phyloP scores from a whole-genome alignment of 2,329 filamentous ascomycete species.

The Fusarium luffae region DNA sequence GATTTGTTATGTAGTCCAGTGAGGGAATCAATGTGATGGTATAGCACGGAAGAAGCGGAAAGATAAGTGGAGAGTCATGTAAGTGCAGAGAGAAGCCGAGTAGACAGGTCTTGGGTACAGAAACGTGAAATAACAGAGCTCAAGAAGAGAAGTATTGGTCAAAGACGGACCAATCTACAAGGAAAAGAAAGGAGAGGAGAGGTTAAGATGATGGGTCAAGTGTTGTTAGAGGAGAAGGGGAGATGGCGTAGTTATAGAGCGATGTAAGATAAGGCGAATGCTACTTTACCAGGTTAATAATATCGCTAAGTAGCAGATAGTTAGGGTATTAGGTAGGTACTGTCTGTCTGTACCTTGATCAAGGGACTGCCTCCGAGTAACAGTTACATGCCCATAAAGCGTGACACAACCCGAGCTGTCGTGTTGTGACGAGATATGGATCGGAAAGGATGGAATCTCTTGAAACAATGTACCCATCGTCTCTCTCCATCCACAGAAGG shows the following conservation, averaged over 20 bases:
- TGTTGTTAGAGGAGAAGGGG: slow-evolving; percentile 18
- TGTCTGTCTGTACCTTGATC: not conserved
- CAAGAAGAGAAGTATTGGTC: slow-evolving; percentile 3
- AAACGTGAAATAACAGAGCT: slow-evolving; percentile 2
- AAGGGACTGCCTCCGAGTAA: not conserved
- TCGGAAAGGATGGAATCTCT: not conserved
- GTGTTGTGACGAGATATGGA: not conserved
- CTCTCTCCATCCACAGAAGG: not conserved
- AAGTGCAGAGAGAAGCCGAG: slow-evolving; percentile 12
- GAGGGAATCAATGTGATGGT: not conserved
- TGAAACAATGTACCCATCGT: not conserved
- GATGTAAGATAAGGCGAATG: slow-evolving; percentile 24
- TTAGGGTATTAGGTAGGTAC: not conserved
- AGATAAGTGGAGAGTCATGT: slow-evolving; percentile 19
- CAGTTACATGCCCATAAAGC: not conserved
- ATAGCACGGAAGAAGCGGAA: slow-evolving; percentile 20
- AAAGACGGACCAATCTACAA: slow-evolving; percentile 4
- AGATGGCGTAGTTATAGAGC: not conserved
- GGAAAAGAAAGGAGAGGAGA: slow-evolving; percentile 1
- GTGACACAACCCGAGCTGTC: not conserved
- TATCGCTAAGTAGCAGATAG: not conserved
- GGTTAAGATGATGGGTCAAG: not conserved
- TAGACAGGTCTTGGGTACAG: slow-evolving; percentile 24
- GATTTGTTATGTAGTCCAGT: not conserved
- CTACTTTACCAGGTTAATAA: slow-evolving; percentile 18